These are phyloP conservation scores for Paramecium caudatum DNA, from an alignment of 73 alveolate species.

Conservation along the genomic window DNA sequence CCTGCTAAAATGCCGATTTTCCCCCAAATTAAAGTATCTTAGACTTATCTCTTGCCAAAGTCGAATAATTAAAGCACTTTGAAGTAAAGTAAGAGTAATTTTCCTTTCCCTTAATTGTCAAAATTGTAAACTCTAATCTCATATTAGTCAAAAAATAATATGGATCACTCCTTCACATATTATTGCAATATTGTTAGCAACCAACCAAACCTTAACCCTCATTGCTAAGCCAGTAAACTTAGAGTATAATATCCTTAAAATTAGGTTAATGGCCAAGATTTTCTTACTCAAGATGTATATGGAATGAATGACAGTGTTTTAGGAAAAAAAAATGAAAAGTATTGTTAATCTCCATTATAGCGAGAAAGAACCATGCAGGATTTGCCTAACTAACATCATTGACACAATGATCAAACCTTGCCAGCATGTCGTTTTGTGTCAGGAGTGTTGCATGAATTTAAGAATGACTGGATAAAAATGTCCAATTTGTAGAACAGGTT, in stretches of 20 bases:
- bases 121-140: not conserved
- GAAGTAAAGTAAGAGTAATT: not conserved
- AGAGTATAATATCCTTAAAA: not conserved
- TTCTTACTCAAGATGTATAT: constrained; percentile 35
- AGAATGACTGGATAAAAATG: not conserved
- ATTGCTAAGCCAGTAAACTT: not conserved
- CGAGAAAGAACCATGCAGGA: constrained; percentile 61
- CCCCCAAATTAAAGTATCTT: not conserved
- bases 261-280: constrained; percentile 28
- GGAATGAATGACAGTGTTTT: constrained; percentile 68
- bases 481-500: constrained; percentile 22
- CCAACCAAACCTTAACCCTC: not conserved
- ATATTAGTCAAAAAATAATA: not conserved
- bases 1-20: constrained; percentile 4
- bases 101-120: constrained; percentile 24
- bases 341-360: not conserved
- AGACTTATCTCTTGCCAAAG: not conserved
- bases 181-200: not conserved
- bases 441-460: not conserved
- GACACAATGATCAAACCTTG: constrained; percentile 49
- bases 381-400: constrained; percentile 33
- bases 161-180: constrained; percentile 15
- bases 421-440: not conserved
- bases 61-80: not conserved
- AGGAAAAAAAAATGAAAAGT: not conserved